A percentile compares a stretch with the other conserved stretches of the same genome.
Evolutionary conservation across 441 rosid genomes (phyloP).

Genomic region (Breynia disticha): DNA sequence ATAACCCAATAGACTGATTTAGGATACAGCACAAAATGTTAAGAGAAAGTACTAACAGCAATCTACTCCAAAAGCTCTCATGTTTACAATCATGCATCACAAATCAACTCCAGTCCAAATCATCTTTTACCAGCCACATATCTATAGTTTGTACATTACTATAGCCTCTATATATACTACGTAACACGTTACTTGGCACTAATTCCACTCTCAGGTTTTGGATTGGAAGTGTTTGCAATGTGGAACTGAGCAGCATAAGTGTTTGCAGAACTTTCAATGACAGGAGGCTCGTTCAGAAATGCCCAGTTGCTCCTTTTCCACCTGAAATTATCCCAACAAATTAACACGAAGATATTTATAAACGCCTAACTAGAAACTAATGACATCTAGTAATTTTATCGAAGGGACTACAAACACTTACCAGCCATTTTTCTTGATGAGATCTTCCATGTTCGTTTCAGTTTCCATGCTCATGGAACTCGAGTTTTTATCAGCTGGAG

Average conservation of each 20-base stretch:
- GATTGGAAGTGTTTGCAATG: slow-evolving; percentile 28
- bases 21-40: too few species aligned
- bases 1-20: too few species aligned
- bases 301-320: slow-evolving; percentile 79
- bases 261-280: slow-evolving; percentile 36
- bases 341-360: not conserved
- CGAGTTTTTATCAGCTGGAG: slow-evolving; percentile 13
- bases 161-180: too few species aligned
- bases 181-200: not conserved
- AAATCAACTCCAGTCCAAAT: too few species aligned
- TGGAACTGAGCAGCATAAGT: slow-evolving; percentile 48
- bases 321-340: slow-evolving; percentile 27
- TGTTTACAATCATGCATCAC: too few species aligned
- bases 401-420: not conserved
- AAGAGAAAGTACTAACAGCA: too few species aligned
- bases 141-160: too few species aligned
- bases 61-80: too few species aligned
- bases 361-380: not conserved
- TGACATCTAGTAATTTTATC: not conserved
- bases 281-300: slow-evolving; percentile 71
- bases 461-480: slow-evolving; percentile 15
- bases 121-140: too few species aligned
- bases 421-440: slow-evolving; percentile 35
- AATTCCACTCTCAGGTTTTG: slow-evolving; percentile 15
- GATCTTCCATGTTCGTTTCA: slow-evolving; percentile 19